These are phyloP conservation scores for Hippophae rhamnoides DNA, from an alignment of 306 rosid species.

Conservation along the genomic window DNA sequence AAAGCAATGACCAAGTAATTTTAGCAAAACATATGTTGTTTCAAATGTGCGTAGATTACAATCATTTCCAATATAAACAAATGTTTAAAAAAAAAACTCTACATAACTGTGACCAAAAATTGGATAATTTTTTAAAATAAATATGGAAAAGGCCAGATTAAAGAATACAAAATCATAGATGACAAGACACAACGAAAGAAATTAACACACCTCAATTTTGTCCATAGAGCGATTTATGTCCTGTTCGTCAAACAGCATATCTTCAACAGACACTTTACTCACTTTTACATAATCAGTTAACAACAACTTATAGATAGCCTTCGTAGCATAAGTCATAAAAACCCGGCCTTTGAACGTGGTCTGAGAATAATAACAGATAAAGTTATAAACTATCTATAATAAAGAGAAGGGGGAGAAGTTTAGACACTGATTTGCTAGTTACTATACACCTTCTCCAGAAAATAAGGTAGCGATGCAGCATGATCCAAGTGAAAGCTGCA, in stretches of 20 bases:
- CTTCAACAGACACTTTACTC: conserved; percentile 88
- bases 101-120: too few relatives aligned
- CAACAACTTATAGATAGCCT: conserved; percentile 81
- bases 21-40: too few relatives aligned
- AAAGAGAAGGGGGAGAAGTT: neutral
- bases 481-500: conserved; percentile 89
- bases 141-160: neutral
- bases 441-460: conserved; percentile 52
- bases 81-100: too few relatives aligned
- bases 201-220: conserved; percentile 66
- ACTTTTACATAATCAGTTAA: conserved; percentile 81
- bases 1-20: too few relatives aligned
- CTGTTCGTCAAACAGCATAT: conserved; percentile 74
- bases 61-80: too few relatives aligned
- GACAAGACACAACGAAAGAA: neutral
- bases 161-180: neutral
- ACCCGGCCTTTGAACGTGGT: conserved; percentile 90
- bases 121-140: neutral
- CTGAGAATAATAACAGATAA: conserved; percentile 17
- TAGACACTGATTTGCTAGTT: conserved; percentile 1
- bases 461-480: conserved; percentile 90
- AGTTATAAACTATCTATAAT: neutral
- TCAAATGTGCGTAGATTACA: too few relatives aligned
- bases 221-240: conserved; percentile 96
- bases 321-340: conserved; percentile 93